Base-by-base conservation (phyloP, 2,329 filamentous ascomycete species). In the Scytalidium sp. region DNA sequence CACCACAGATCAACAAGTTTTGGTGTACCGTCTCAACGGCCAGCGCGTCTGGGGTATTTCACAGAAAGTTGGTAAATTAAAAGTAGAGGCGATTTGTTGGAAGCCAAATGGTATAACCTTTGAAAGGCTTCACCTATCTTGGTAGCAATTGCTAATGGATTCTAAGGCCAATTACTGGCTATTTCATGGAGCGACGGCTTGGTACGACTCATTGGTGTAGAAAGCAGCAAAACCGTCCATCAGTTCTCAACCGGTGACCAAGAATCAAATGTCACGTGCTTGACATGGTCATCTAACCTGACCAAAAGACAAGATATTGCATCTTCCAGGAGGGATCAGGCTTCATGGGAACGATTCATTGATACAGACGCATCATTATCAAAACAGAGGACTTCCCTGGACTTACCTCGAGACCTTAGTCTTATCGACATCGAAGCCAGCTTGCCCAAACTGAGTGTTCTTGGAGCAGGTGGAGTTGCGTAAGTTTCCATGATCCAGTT, bases 131-230 rank as follows among this genome's bases (percentile, higher is more conserved):
- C 27, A 23, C 13, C 15, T 32, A 17, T 22, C 20, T 39, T 13
- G 8, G 13, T 39, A 40, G 15, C 23, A 19, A 20, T 25, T 27
- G 29, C 39, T 23, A 15, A 32, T 19, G 19, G 17, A 23, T 13
- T 27, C 5, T 50, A n/a, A 87, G 85, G 87, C 8, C 86, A 89
- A 54, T 83, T 90, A 40, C 78, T 97, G 48, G 90, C 90, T 13
- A 82, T 94, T 13, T 90, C 84, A 42, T 96, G 90, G 84, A 90
- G 81, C 58, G 90, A 96, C 71, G 88, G 88, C 22, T 80, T 81
- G 6, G 81, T 94, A 19, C 84, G 90, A 50, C 71, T 96, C 29
- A 80, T 93, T 65, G 88, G 87, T 52, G 72, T 90, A 19, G 90
- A 94, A 66, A 92, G 83, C 59, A 88, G 84, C 66, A 96, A 93